Evolutionary conservation across 1,139 yeast species (phyloP).

Genomic region (Taphrina communis): DNA sequence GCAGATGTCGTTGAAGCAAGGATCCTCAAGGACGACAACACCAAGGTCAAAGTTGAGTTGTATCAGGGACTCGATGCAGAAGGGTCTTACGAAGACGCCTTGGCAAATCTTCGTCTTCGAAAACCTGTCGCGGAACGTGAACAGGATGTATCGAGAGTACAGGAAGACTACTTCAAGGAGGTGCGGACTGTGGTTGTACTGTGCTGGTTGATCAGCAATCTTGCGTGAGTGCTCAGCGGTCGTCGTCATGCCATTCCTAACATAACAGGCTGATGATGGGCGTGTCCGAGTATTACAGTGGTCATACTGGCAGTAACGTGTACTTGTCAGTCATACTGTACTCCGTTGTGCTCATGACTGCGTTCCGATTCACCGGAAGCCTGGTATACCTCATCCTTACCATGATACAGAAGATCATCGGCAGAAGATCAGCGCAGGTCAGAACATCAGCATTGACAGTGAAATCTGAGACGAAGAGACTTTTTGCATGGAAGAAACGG

Average conservation of each 20-base stretch:
- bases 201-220: constrained; percentile 69
- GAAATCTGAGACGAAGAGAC: constrained; percentile 1
- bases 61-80: constrained; percentile 92
- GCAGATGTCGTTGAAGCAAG: constrained; percentile 71
- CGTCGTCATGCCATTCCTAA: not conserved
- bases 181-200: constrained; percentile 93
- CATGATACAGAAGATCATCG: constrained; percentile 2
- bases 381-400: constrained; percentile 21
- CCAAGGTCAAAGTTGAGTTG: constrained; percentile 76
- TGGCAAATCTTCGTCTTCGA: constrained; percentile 73
- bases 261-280: constrained; percentile 22
- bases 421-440: constrained; percentile 9
- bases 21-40: constrained; percentile 55
- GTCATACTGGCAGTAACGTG: constrained; percentile 18
- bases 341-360: constrained; percentile 32
- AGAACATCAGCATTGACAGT: constrained; percentile 18
- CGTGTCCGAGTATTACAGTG: constrained; percentile 34
- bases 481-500: constrained; percentile 1
- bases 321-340: constrained; percentile 33
- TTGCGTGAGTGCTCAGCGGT: not conserved
- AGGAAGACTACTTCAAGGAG: constrained; percentile 89
- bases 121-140: constrained; percentile 58
- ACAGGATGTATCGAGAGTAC: constrained; percentile 13
- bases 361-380: constrained; percentile 24
- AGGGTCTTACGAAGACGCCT: constrained; percentile 78